A percentile compares a stretch with the other conserved stretches of the same genome.
Evolutionary conservation across 2,329 filamentous ascomycete genomes (phyloP).

Genomic region (Hypoxylon sp.): DNA sequence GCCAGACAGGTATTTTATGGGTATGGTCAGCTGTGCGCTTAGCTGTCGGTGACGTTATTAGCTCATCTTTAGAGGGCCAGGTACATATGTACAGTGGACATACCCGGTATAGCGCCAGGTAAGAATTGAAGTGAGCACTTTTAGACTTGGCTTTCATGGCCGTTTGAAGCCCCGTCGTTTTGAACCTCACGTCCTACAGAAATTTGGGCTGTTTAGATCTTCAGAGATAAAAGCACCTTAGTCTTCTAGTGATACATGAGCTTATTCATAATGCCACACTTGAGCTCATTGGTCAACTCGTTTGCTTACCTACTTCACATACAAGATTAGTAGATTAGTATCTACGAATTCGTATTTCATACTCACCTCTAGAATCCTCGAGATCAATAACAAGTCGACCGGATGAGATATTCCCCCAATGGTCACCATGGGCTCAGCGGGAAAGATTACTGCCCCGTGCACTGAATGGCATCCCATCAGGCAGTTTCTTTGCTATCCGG

Average conservation of each 20-base stretch:
- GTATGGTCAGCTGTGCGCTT: not conserved
- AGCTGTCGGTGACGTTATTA: too few relatives aligned
- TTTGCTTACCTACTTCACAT: not conserved
- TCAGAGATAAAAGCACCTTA: not conserved
- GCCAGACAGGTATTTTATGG: not conserved
- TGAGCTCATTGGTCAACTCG: not conserved
- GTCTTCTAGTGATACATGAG: not conserved
- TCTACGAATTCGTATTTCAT: not conserved
- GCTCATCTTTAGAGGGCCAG: too few relatives aligned
- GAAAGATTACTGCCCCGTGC: not conserved
- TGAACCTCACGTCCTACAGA: not conserved
- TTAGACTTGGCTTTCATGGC: not conserved
- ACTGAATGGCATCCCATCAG: conserved; percentile 57
- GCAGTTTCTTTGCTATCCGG: conserved; percentile 48
- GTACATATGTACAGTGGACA: not conserved
- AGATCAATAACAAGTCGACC: not conserved
- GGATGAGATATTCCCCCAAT: not conserved
- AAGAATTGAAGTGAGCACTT: not conserved
- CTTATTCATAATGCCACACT: not conserved
- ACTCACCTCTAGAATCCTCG: not conserved
- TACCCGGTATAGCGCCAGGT: too few relatives aligned
- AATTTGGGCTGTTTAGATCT: not conserved
- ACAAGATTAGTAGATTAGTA: not conserved
- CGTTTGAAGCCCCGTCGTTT: not conserved
- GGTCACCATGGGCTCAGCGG: conserved; percentile 28